A percentile compares a stretch with the other conserved stretches of the same genome.
Conservation (phyloP, 2,329 filamentous ascomycete species). For the Cordyceps sp. region DNA sequence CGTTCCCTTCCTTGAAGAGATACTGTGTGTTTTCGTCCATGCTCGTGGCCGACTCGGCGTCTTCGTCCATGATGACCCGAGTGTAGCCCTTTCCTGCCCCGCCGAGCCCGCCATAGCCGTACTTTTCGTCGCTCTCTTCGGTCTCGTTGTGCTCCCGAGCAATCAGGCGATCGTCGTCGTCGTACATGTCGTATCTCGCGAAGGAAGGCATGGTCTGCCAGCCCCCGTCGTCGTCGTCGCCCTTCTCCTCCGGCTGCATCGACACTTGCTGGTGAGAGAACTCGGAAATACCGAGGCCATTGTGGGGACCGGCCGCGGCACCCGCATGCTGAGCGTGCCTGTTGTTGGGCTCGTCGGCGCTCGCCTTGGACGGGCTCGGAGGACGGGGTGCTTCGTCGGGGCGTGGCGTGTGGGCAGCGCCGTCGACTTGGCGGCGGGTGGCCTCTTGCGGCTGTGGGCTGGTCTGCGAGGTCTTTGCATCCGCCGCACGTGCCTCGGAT, state of each 20-base stretch:
- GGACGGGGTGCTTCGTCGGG: slow-evolving; percentile 3
- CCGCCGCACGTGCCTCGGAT: not conserved
- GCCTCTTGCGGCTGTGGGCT: not conserved
- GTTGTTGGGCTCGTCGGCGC: slow-evolving; percentile 3
- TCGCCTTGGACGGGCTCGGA: slow-evolving; percentile 3
- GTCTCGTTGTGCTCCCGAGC: slow-evolving; percentile 66
- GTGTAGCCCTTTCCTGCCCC: slow-evolving; percentile 94
- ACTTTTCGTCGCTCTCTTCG: slow-evolving; percentile 43
- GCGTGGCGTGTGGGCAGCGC: slow-evolving; percentile 1
- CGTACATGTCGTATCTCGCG: slow-evolving; percentile 86
- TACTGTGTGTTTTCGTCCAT: slow-evolving; percentile 97
- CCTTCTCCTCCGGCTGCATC: slow-evolving; percentile 34
- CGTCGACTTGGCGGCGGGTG: not conserved
- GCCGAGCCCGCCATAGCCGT: slow-evolving; percentile 61
- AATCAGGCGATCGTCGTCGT: slow-evolving; percentile 78
- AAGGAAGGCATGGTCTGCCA: slow-evolving; percentile 96
- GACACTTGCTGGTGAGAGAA: slow-evolving; percentile 80
- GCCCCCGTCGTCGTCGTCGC: slow-evolving; percentile 42
- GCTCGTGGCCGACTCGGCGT: slow-evolving; percentile 83
- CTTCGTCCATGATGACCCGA: slow-evolving; percentile 84
- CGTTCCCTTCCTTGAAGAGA: slow-evolving; percentile 62
- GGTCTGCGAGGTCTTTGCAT: not conserved
- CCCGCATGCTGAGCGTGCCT: slow-evolving; percentile 20
- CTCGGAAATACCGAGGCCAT: slow-evolving; percentile 42
- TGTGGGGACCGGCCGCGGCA: slow-evolving; percentile 15